phyloP scores from a whole-genome alignment of 2,329 filamentous ascomycete genomes.

The Amesomyces nigricolor region DNA sequence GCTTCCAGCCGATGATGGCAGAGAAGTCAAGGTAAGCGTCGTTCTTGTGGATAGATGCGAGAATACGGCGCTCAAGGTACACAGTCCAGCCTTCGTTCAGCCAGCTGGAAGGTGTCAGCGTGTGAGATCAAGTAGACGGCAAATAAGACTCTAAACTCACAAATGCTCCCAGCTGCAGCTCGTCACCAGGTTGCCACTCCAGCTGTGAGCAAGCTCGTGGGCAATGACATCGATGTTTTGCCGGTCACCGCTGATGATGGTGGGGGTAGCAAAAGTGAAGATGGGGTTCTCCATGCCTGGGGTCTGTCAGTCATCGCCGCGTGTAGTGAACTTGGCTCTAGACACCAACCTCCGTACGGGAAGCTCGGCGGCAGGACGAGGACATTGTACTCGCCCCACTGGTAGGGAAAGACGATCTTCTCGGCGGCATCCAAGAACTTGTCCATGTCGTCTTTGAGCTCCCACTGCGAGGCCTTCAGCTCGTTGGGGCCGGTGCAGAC shows the following conservation, averaged over 20 bases:
- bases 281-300: constrained; percentile 83
- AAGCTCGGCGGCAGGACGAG: constrained; percentile 85
- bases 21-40: constrained; percentile 87
- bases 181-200: constrained; percentile 83
- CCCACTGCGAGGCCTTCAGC: constrained; percentile 77
- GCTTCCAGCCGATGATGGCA: constrained; percentile 93
- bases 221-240: constrained; percentile 96
- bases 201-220: constrained; percentile 70
- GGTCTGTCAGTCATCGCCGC: constrained; percentile 15
- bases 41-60: constrained; percentile 71
- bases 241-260: constrained; percentile 82
- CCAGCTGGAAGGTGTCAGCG: constrained; percentile 44
- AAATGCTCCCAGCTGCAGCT: constrained; percentile 79
- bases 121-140: constrained; percentile 8
- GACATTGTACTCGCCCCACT: constrained; percentile 94
- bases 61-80: constrained; percentile 84
- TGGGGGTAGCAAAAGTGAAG: constrained; percentile 92
- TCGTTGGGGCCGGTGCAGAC: constrained; percentile 88
- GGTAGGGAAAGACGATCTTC: constrained; percentile 75
- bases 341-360: constrained; percentile 66
- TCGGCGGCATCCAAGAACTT: constrained; percentile 87
- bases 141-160: constrained; percentile 36
- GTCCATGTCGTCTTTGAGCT: constrained; percentile 86
- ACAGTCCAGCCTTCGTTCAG: constrained; percentile 83
- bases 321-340: not conserved